phyloP scores from a whole-genome alignment of 2,329 filamentous ascomycete genomes.

The Nannizziopsis arthrosporioides region DNA sequence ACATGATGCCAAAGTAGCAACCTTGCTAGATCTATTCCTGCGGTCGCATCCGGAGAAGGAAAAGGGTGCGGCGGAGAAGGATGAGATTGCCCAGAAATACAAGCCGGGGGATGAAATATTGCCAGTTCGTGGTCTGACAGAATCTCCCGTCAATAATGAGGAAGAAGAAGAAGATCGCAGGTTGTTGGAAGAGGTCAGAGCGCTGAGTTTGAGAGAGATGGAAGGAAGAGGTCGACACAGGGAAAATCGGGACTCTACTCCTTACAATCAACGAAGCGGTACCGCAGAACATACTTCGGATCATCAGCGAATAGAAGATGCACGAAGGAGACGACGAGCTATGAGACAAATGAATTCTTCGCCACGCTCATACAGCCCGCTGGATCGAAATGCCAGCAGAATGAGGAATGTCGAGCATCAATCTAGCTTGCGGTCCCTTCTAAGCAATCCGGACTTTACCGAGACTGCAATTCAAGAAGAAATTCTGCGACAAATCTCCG shows the following conservation, averaged over 20 bases:
- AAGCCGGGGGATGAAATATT: slow-evolving; percentile 71
- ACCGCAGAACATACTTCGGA: slow-evolving; percentile 31
- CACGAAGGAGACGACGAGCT: slow-evolving; percentile 22
- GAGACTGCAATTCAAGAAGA: slow-evolving; percentile 71
- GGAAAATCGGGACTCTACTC: slow-evolving; percentile 19
- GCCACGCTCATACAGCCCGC: slow-evolving; percentile 14
- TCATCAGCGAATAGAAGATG: slow-evolving; percentile 30
- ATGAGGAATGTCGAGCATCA: slow-evolving; percentile 70
- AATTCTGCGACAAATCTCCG: slow-evolving; percentile 76
- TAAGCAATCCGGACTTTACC: slow-evolving; percentile 62
- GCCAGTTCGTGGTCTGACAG: slow-evolving; percentile 36
- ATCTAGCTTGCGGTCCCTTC: slow-evolving; percentile 70
- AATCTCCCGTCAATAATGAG: slow-evolving; percentile 24
- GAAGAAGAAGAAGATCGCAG: slow-evolving; percentile 58
- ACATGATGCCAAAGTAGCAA: slow-evolving; percentile 82
- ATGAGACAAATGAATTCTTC: slow-evolving; percentile 18
- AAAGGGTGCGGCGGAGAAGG: slow-evolving; percentile 59
- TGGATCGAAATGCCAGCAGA: slow-evolving; percentile 21
- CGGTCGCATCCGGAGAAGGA: slow-evolving; percentile 64
- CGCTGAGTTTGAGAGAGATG: slow-evolving; percentile 53
- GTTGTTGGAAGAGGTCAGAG: slow-evolving; percentile 58
- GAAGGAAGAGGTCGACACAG: slow-evolving; percentile 18
- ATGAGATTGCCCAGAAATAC: slow-evolving; percentile 64
- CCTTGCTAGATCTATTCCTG: slow-evolving; percentile 78
- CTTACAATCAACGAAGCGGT: slow-evolving; percentile 21